These are phyloP conservation scores for Cicer pinnatifidum DNA, from an alignment of 306 rosid species.

Conservation along the genomic window DNA sequence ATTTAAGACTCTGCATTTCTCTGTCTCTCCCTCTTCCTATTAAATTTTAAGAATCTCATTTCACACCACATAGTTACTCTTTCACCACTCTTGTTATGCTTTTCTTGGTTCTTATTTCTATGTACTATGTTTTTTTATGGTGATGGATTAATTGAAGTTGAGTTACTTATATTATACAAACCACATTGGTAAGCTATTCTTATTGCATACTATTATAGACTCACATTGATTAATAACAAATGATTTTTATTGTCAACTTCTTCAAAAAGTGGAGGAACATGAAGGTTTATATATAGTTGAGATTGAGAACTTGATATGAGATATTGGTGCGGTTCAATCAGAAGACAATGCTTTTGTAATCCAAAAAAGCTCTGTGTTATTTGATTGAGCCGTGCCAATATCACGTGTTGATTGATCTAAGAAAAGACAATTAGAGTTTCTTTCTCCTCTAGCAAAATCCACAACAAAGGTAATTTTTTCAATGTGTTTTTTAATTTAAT, in stretches of 20 bases:
- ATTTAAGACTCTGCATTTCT: constrained; percentile 47
- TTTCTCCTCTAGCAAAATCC: constrained; percentile 20
- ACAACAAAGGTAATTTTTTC: constrained; percentile 34
- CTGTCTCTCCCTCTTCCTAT: constrained; percentile 37
- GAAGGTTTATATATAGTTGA: not conserved
- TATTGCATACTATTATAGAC: not conserved
- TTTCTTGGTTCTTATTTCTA: constrained; percentile 22
- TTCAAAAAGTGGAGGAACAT: constrained; percentile 25
- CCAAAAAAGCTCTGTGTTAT: constrained; percentile 57
- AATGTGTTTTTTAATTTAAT: not conserved
- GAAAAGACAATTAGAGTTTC: not conserved
- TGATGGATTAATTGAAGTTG: not conserved
- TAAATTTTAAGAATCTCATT: constrained; percentile 48
- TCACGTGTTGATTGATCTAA: constrained; percentile 47
- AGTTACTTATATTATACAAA: no score
- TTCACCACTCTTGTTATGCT: constrained; percentile 30
- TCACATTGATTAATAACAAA: not conserved
- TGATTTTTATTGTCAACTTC: constrained; percentile 21
- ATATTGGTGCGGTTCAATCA: constrained; percentile 80
- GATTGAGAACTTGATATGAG: constrained; percentile 42
- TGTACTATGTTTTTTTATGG: constrained; percentile 5
- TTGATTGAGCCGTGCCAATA: constrained; percentile 93
- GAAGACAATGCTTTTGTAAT: constrained; percentile 50
- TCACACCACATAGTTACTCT: constrained; percentile 39
- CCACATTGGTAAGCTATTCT: constrained; percentile 34